These are phyloP conservation scores for Manihot esculenta DNA, from an alignment of 441 rosid genomes.

Conservation along the genomic window DNA sequence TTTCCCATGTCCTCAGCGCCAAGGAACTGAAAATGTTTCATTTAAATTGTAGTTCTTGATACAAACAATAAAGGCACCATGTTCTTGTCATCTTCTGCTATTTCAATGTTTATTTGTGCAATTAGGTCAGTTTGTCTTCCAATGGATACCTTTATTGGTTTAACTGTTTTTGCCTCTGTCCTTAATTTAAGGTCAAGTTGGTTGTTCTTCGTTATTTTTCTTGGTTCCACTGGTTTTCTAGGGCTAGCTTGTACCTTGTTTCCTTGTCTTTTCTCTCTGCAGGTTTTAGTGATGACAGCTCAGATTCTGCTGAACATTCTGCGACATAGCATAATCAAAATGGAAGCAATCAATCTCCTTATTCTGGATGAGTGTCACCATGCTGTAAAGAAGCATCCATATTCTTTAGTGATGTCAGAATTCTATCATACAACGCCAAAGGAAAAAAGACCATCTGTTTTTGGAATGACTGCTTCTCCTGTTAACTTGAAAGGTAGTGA, in stretches of 20 bases:
- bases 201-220: not conserved
- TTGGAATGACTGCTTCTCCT: constrained; percentile 99
- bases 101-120: not conserved
- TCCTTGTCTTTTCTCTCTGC: constrained; percentile 15
- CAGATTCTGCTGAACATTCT: constrained; percentile 94
- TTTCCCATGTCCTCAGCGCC: not conserved
- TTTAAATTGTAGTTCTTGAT: not conserved
- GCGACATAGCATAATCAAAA: constrained; percentile 95
- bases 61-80: not conserved
- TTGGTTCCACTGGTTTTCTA: constrained; percentile 4
- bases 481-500: constrained; percentile 89
- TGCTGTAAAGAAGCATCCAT: constrained; percentile 99
- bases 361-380: constrained; percentile 98
- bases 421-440: constrained; percentile 90
- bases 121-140: not conserved
- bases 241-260: constrained; percentile 16
- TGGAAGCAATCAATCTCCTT: constrained; percentile 89
- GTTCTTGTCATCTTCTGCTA: not conserved
- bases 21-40: not conserved
- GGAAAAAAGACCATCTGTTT: constrained; percentile 92
- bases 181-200: not conserved
- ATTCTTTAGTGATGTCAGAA: constrained; percentile 98
- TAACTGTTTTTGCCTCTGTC: not conserved
- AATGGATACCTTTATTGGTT: not conserved
- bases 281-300: constrained; percentile 99